These are phyloP conservation scores for Eucalyptus marginata DNA, from an alignment of 345 rosid species.

Conservation along the genomic window DNA sequence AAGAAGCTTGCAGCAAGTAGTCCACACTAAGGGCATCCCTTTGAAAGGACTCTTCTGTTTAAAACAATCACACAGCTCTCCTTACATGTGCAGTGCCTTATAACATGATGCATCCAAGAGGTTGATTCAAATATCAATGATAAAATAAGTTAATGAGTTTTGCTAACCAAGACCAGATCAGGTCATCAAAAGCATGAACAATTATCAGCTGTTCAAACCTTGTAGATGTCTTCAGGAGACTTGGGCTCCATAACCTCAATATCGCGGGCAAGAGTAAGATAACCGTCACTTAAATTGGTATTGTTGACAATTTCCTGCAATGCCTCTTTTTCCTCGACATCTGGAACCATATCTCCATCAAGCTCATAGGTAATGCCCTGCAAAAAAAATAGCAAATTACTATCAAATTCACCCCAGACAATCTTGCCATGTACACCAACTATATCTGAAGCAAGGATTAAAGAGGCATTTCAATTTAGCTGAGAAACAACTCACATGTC, in stretches of 20 bases:
- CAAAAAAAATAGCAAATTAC: neutral
- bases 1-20: neutral
- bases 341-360: conserved; percentile 51
- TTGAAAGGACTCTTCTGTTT: neutral
- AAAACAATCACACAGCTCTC: neutral
- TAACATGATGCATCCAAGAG: neutral
- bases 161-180: neutral
- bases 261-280: conserved; percentile 94
- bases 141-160: neutral
- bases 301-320: conserved; percentile 84
- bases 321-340: conserved; percentile 46
- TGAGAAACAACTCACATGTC: conserved; percentile 55
- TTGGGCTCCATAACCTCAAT: conserved; percentile 99
- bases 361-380: conserved; percentile 73
- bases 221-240: conserved; percentile 91
- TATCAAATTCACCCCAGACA: neutral
- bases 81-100: neutral
- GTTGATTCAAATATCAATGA: neutral
- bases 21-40: neutral
- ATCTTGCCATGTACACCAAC: neutral
- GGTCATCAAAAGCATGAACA: neutral
- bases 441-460: neutral
- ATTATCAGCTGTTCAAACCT: conserved; percentile 31
- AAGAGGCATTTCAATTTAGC: neutral
- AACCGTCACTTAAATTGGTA: conserved; percentile 73